phyloP scores from a whole-genome alignment of 2,329 filamentous ascomycete species.

The Colletotrichum theobromicola region DNA sequence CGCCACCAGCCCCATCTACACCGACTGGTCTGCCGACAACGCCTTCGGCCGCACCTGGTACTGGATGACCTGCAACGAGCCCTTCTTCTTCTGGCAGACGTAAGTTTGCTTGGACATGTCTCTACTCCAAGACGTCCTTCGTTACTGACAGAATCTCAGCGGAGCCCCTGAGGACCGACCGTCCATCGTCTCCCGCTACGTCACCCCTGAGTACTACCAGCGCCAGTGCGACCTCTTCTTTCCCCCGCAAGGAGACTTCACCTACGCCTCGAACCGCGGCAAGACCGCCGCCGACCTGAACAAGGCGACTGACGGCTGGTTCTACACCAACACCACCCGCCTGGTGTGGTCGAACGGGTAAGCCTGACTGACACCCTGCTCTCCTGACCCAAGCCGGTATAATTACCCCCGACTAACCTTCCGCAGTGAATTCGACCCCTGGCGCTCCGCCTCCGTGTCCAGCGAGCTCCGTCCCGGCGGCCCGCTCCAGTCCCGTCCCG shows the following conservation, averaged over 20 bases:
- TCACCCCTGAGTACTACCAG: slow-evolving; percentile 57
- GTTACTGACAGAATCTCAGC: slow-evolving; percentile 28
- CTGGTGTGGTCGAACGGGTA: slow-evolving; percentile 62
- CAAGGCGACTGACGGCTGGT: slow-evolving; percentile 57
- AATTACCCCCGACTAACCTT: slow-evolving; percentile 26
- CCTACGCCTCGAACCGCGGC: slow-evolving; percentile 50
- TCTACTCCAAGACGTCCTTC: too few species aligned
- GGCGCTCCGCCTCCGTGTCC: slow-evolving; percentile 59
- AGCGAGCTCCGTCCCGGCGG: slow-evolving; percentile 60
- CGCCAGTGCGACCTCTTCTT: slow-evolving; percentile 62
- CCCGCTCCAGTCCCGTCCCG: slow-evolving; percentile 49
- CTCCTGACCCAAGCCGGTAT: not conserved
- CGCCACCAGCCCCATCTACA: slow-evolving; percentile 51
- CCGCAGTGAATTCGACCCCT: slow-evolving; percentile 59
- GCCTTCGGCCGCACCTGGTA: slow-evolving; percentile 56
- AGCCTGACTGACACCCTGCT: too few species aligned
- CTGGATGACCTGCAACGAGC: slow-evolving; percentile 69
- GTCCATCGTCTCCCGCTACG: slow-evolving; percentile 57
- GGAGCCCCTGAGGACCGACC: slow-evolving; percentile 50
- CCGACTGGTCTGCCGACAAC: slow-evolving; percentile 53
- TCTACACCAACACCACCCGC: slow-evolving; percentile 52
- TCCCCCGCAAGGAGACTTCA: slow-evolving; percentile 53
- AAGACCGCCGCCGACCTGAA: slow-evolving; percentile 56
- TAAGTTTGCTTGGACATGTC: slow-evolving; percentile 29
- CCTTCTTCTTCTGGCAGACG: slow-evolving; percentile 53